Evolutionary conservation across 345 rosid genomes (phyloP).

Genomic region (Rhodamnia argentea): DNA sequence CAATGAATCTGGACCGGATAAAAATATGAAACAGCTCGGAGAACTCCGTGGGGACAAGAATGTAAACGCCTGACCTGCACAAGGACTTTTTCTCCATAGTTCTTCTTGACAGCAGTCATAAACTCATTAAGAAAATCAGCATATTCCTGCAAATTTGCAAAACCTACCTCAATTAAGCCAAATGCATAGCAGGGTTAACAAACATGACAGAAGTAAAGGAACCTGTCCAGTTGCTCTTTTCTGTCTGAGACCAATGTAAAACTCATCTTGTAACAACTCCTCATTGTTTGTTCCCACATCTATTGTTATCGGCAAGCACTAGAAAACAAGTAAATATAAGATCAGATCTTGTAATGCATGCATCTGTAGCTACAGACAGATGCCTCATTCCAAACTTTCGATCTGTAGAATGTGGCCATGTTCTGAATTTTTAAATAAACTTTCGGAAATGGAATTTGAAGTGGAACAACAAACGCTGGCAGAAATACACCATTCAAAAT

Average conservation of each 20-base stretch:
- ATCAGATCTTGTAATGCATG: neutral
- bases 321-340: neutral
- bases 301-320: slow-evolving; percentile 85
- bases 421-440: neutral
- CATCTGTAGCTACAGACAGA: neutral
- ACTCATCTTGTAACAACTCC: slow-evolving; percentile 67
- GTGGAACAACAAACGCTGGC: neutral
- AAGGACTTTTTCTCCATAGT: slow-evolving; percentile 84
- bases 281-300: slow-evolving; percentile 95
- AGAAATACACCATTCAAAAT: neutral
- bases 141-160: slow-evolving; percentile 44
- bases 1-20: neutral
- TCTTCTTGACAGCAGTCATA: slow-evolving; percentile 86
- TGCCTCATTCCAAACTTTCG: neutral
- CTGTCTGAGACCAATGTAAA: slow-evolving; percentile 78
- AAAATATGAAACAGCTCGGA: neutral
- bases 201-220: neutral
- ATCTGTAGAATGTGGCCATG: neutral
- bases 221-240: slow-evolving; percentile 81
- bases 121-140: slow-evolving; percentile 67
- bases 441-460: neutral
- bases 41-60: neutral
- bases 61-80: slow-evolving; percentile 39
- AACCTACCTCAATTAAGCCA: neutral
- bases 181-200: neutral